Percentiles rank a stretch among this genome's conserved stretches.
Conservation (phyloP, 495 filamentous ascomycete species). For the Acidiella bohemica region DNA sequence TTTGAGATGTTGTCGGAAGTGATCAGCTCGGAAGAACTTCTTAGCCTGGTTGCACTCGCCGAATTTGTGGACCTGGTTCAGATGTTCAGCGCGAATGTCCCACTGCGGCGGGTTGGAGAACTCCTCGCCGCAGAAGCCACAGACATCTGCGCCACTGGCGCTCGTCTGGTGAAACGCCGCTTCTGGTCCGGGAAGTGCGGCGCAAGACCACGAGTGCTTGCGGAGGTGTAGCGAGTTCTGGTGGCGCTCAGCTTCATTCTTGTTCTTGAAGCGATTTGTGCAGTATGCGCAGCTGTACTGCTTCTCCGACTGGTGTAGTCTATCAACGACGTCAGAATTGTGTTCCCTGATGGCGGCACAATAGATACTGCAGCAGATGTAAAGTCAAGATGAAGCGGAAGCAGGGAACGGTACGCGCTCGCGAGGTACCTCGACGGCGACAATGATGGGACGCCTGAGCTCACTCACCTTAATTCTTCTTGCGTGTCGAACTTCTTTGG, state of each 20-base stretch:
- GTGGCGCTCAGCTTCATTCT: slow-evolving; percentile 95
- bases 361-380: background rate
- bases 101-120: slow-evolving; percentile 72
- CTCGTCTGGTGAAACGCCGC: slow-evolving; percentile 66
- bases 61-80: slow-evolving; percentile 87
- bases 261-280: slow-evolving; percentile 96
- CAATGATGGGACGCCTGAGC: no score
- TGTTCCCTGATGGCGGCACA: background rate
- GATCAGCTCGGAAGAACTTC: slow-evolving; percentile 95
- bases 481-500: slow-evolving; percentile 89
- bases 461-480: slow-evolving; percentile 70
- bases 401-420: no score
- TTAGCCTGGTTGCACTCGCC: slow-evolving; percentile 96
- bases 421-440: no score
- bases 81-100: slow-evolving; percentile 70
- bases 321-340: slow-evolving; percentile 21
- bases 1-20: slow-evolving; percentile 96
- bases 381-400: no score
- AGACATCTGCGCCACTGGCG: slow-evolving; percentile 56
- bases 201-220: slow-evolving; percentile 96
- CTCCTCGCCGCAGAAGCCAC: slow-evolving; percentile 92
- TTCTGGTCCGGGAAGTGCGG: slow-evolving; percentile 56
- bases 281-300: slow-evolving; percentile 90
- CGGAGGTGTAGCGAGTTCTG: slow-evolving; percentile 93
- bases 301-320: slow-evolving; percentile 81